phyloP scores from a whole-genome alignment of 2,329 filamentous ascomycete species.

The Ophiostoma angusticollis region DNA sequence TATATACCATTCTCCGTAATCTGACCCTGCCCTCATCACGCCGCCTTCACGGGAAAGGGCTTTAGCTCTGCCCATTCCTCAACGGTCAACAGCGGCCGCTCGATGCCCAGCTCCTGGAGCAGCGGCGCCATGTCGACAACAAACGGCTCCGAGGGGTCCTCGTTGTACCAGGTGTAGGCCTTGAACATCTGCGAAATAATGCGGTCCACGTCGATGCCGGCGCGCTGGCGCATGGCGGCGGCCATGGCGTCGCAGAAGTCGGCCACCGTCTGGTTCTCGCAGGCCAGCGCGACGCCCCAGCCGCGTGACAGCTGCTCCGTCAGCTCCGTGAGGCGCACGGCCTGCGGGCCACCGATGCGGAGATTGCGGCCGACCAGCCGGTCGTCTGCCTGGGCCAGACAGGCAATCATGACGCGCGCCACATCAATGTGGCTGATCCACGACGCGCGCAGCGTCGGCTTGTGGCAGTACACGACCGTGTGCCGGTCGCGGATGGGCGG shows the following conservation, averaged over 20 bases:
- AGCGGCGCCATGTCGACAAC: constrained; percentile 24
- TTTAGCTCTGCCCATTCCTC: constrained; percentile 22
- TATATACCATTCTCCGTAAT: neutral
- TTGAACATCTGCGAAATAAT: constrained; percentile 27
- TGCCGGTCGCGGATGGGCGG: constrained; percentile 22
- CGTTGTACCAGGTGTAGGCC: constrained; percentile 28
- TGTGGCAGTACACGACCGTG: constrained; percentile 27
- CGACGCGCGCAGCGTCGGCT: constrained; percentile 22
- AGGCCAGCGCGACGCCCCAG: constrained; percentile 21
- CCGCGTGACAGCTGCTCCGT: constrained; percentile 21
- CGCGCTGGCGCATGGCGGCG: constrained; percentile 21
- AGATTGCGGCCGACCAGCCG: constrained; percentile 23
- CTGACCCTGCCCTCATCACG: neutral
- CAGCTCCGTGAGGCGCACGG: constrained; percentile 21
- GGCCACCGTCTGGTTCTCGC: constrained; percentile 22
- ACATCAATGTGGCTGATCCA: constrained; percentile 29
- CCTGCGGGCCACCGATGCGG: constrained; percentile 23
- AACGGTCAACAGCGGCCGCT: constrained; percentile 19
- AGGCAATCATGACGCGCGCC: constrained; percentile 25
- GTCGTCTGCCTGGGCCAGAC: constrained; percentile 21
- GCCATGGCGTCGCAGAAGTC: constrained; percentile 20
- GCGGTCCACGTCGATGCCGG: constrained; percentile 21
- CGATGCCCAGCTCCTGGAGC: constrained; percentile 20
- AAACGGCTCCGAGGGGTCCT: constrained; percentile 25
- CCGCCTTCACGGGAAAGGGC: constrained; percentile 7